phyloP scores from a whole-genome alignment of 495 filamentous ascomycete species.

The Penicillium taxi region DNA sequence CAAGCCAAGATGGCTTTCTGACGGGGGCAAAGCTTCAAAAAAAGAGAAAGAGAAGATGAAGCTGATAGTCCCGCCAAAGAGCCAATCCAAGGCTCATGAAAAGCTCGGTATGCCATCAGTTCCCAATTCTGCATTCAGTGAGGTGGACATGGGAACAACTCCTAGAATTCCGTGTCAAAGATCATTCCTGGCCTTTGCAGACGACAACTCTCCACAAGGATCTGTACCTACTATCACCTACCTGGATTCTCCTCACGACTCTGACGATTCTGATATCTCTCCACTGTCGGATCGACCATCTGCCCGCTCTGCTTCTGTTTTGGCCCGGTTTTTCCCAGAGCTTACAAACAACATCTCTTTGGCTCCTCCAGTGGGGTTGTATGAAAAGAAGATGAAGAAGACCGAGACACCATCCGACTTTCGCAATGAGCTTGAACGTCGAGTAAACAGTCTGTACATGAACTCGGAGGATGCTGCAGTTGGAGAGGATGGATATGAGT shows the following conservation, averaged over 20 bases:
- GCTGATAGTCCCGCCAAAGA: too few relatives aligned
- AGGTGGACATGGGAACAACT: too few relatives aligned
- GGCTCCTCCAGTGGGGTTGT: conserved; percentile 11
- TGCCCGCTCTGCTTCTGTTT: conserved; percentile 2
- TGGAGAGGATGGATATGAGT: neutral
- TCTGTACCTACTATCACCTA: conserved; percentile 10
- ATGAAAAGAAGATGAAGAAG: conserved; percentile 7
- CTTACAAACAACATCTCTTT: conserved; percentile 23
- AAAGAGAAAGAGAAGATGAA: too few relatives aligned
- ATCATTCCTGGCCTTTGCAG: too few relatives aligned
- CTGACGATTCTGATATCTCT: conserved; percentile 23
- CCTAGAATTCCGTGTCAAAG: too few relatives aligned
- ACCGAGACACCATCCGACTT: conserved; percentile 4
- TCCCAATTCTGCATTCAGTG: too few relatives aligned
- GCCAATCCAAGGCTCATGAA: too few relatives aligned
- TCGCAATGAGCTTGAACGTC: conserved; percentile 14
- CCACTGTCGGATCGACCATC: conserved; percentile 19
- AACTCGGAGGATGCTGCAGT: conserved; percentile 1
- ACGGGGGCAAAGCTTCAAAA: too few relatives aligned
- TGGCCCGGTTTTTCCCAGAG: conserved; percentile 30
- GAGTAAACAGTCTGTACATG: conserved; percentile 14
- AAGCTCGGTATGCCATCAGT: too few relatives aligned
- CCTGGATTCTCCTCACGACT: conserved; percentile 11
- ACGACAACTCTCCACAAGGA: conserved; percentile 7
- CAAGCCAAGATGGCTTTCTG: too few relatives aligned